Evolutionary conservation across 345 rosid species (phyloP), one percentile per base, ranked within the genome.

Genomic region (Streptanthus diversifolius): DNA sequence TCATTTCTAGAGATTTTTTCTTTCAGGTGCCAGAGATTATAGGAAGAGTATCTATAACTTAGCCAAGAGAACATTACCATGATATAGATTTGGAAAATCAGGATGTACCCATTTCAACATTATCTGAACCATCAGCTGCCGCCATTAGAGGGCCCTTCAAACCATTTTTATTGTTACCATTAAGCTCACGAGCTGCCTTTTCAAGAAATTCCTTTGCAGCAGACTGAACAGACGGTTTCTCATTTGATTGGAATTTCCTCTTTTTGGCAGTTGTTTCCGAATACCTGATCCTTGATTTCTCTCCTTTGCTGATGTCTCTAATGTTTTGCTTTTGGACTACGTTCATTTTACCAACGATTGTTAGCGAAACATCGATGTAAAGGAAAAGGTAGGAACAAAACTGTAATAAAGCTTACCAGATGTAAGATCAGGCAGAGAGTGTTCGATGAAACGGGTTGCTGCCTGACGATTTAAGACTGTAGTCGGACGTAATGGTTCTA

Each of bases 201-300:
- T 88, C 90, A 45, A 95, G 96, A 81, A 95, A 95, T 41, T 86
- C 96, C 77, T 87, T 83, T 11, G 99, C 88, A 30, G 95, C 88
- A 51, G 87, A 77, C 75, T 84, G 84, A 58, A 90, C 96, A 56
- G 89, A 79, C 29, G 65, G 83, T 48, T 55, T 82, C 72, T 82
- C 91, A 44, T 85, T 78, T 63, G 93, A 83, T 49, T 79, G 88
- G 55, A 48, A 88, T 74, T 91, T 95, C 70, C 99, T 91, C 90
- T 83, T 95, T 86, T 78, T 86, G 12, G 66, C 71, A 77, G 29
- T 70, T 24, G 78, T 70, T 70, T 82, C 88, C 0, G 78, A 13
- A 56, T 73, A 77, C 76, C 80, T 86, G 14, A 82, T 82, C 75
- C 77, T 84, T 12, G 82, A 74, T 49, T 80, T 82, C 69, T 90